These are phyloP conservation scores for Pezicula carpinea DNA, from an alignment of 2,329 filamentous ascomycete species.

Conservation along the genomic window DNA sequence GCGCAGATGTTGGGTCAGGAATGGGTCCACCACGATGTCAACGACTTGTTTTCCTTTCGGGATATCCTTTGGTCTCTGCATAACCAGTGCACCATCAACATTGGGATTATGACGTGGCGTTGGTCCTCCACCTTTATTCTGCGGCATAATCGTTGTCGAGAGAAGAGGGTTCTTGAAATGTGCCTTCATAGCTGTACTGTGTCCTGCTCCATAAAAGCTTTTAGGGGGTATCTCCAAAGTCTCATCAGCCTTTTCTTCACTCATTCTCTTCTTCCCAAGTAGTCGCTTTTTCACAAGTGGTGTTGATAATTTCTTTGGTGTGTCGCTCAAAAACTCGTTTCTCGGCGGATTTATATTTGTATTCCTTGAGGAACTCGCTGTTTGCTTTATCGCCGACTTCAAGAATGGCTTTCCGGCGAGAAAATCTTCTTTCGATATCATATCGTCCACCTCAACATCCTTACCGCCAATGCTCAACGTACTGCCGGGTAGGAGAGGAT, in stretches of 20 bases:
- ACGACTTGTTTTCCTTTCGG: conserved; percentile 62
- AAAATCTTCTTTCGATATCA: conserved; percentile 56
- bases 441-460: conserved; percentile 62
- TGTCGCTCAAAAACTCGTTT: background rate
- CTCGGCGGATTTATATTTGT: conserved; percentile 9
- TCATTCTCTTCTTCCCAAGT: conserved; percentile 9
- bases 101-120: conserved; percentile 62
- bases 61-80: conserved; percentile 53
- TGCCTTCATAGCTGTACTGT: conserved; percentile 35
- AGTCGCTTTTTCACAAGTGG: conserved; percentile 15
- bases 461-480: conserved; percentile 60
- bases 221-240: conserved; percentile 31
- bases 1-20: conserved; percentile 56
- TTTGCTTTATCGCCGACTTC: conserved; percentile 16
- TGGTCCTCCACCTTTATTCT: conserved; percentile 41
- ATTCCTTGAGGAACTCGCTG: conserved; percentile 7
- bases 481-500: conserved; percentile 54
- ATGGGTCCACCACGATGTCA: conserved; percentile 68
- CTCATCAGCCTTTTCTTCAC: conserved; percentile 15
- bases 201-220: conserved; percentile 31
- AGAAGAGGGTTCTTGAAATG: conserved; percentile 61
- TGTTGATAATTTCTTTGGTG: conserved; percentile 7
- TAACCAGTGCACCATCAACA: conserved; percentile 56
- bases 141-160: conserved; percentile 43
- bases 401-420: conserved; percentile 43